Evolutionary conservation across 768 basidiomycete genomes (phyloP), one percentile per base, ranked within the genome.

Genomic region (Boletus eberwhitei): DNA sequence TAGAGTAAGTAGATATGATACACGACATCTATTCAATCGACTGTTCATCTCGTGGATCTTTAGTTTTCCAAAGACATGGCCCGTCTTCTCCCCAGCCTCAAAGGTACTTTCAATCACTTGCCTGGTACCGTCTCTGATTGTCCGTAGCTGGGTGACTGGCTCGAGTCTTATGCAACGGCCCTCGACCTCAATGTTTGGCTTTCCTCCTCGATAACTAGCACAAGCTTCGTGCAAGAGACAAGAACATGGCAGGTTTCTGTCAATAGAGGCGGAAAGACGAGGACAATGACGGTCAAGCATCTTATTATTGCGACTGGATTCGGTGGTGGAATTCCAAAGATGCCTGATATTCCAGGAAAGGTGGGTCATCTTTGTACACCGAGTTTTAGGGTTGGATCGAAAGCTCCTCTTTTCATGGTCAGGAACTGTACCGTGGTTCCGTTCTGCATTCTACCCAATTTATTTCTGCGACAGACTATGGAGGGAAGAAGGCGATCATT

Each of bases 131-230:
- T 35, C n/a, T 52, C 56, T 39, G 38, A 49, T 35, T 19, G 8
- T 29, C 9, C 41, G 17, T 34, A 84, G 80, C 68, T 87, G 35
- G 84, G 77, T 5, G 80, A 83, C 56, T 87, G 82, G 81, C 74
- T 87, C 1, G 85, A 88, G 63, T 71, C 64, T 8, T 88, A 87
- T 54, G 83, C 79, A 0, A 71, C 77, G 11, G 64, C 76, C 4
- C 71, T 86, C 52, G 86, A 87, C 54, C 62, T 88, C 8, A 80
- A 84, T 58, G 77, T 84, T 17, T 86, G 83, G 86, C 78, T 76
- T 0, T 78, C 77, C 0, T 71, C 80, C 3, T 74, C 65, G 16
- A 67, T 81, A 22, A 64, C 53, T 1, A 67, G 59, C 13, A 65
- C 76, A 8, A 57, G 39, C 0, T 77, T 75, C 62, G 65, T 74